A percentile compares a stretch with the other conserved stretches of the same genome.
Conservation (phyloP, 2,329 filamentous ascomycete genomes). For the Peltaster fructicola region DNA sequence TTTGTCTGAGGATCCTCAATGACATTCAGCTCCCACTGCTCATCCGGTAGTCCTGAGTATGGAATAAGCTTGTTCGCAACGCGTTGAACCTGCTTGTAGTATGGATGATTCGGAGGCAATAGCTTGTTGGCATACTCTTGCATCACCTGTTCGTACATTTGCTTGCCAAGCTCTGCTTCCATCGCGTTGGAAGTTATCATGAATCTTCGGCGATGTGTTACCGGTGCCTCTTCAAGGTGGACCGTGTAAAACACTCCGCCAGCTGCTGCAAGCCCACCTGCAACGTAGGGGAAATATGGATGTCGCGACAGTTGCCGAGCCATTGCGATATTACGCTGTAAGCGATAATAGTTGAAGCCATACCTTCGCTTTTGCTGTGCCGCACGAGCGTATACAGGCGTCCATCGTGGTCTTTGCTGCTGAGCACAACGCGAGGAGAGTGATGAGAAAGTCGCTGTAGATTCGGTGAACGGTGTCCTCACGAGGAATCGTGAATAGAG, state of each 20-base stretch:
- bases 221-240: conserved; percentile 55
- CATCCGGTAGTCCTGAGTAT: conserved; percentile 39
- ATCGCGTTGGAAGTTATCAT: conserved; percentile 40
- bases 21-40: conserved; percentile 55
- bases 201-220: conserved; percentile 48
- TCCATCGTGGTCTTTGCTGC: too few relatives aligned
- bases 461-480: too few relatives aligned
- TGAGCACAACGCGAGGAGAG: too few relatives aligned
- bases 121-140: conserved; percentile 37
- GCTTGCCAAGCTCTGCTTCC: conserved; percentile 36
- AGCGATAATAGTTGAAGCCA: conserved; percentile 18
- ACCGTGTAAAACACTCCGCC: conserved; percentile 42
- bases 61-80: conserved; percentile 52
- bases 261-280: conserved; percentile 24
- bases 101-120: conserved; percentile 40
- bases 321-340: conserved; percentile 10
- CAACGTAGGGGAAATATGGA: conserved; percentile 31
- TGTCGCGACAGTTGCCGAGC: conserved; percentile 22
- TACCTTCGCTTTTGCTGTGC: conserved; percentile 8
- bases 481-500: too few relatives aligned
- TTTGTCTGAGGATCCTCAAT: conserved; percentile 53
- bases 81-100: conserved; percentile 38
- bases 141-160: conserved; percentile 40
- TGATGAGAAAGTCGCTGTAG: too few relatives aligned
- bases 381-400: too few relatives aligned